Evolutionary conservation across 306 rosid species (phyloP).

Genomic region (Lathyrus sativus): DNA sequence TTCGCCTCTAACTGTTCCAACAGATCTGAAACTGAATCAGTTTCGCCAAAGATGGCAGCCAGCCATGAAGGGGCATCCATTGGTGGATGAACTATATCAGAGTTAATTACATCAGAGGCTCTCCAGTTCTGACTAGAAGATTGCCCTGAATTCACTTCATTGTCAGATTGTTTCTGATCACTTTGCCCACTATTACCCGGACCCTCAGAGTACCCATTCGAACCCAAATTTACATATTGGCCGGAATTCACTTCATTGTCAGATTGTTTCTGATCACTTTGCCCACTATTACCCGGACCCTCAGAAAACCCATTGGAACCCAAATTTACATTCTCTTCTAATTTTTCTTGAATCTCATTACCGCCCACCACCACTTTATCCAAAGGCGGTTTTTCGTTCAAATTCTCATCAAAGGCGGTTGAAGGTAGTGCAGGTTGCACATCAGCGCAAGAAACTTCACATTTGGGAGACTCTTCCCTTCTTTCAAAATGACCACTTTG

Average conservation of each 20-base stretch:
- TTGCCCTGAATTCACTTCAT: conserved; percentile 73
- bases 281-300: conserved; percentile 52
- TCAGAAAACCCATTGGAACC: conserved; percentile 48
- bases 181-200: conserved; percentile 52
- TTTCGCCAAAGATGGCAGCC: conserved; percentile 58
- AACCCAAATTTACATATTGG: conserved; percentile 49
- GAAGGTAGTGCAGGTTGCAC: conserved; percentile 50
- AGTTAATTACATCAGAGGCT: conserved; percentile 40
- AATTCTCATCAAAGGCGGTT: conserved; percentile 44
- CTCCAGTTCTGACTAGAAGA: conserved; percentile 76
- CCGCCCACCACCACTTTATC: conserved; percentile 47
- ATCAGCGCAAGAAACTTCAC: conserved; percentile 45
- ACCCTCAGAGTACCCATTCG: conserved; percentile 47
- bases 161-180: conserved; percentile 61
- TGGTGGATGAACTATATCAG: conserved; percentile 42
- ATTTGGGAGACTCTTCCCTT: conserved; percentile 49
- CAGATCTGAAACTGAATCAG: conserved; percentile 90
- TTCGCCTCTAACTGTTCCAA: conserved; percentile 94
- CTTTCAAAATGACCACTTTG: conserved; percentile 44
- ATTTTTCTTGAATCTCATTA: conserved; percentile 37
- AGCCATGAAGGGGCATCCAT: conserved; percentile 62
- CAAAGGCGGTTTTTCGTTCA: conserved; percentile 33
- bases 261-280: conserved; percentile 56
- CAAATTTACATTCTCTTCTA: conserved; percentile 50
- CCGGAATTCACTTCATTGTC: conserved; percentile 72